Evolutionary conservation across 192 early-diverging fungal species (phyloP), one percentile per base, ranked within the genome.

Genomic region (Rhizophlyctis rosea): DNA sequence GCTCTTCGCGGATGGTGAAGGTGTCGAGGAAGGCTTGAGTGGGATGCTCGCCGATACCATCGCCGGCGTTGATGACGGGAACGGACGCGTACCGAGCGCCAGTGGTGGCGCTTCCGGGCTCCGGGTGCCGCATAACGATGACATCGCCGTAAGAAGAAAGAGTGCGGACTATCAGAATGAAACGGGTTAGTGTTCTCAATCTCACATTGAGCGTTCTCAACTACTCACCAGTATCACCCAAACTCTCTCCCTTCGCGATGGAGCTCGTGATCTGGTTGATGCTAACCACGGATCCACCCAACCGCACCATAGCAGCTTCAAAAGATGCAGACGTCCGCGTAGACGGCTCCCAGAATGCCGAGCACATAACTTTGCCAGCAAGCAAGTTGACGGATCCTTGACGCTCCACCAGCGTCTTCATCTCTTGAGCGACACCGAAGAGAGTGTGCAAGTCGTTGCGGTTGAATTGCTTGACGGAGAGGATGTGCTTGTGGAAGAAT

Each of bases 11-110:
- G 64, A 95, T 94, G n/a, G 91, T 95, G 65, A 91, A 96, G 16
- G 88, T 80, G 70, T 99, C 96, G 56, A 98, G 80, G 80, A 98
- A 91, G 47, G 95, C 96, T 62, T 98, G 96, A 33, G 95, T 92
- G 34, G 96, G 96, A 77, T 98, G 96, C 82, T 98, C 96, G 33
- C 96, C 96, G 35, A 86, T 82, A 52, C 96, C 96, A 70, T 99
- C 95, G 53, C 96, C 96, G 34, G 93, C 96, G 64, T 96, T 97
- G 73, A 99, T 90, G 21, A 99, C 81, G 3, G 96, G 96, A 16
- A 95, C 86, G 67, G 86, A 89, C 33, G 91, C 87, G 76, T 85
- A 90, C 71, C 89, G 93, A 31, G 96, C 88, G 27, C 92, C 96
- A 23, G 81, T 65, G 57, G 83, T 74, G 25, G 88, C 90, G 64